These are phyloP conservation scores for Vaccinium macrocarpon DNA, from an alignment of 148 eudicot species.

Conservation along the genomic window DNA sequence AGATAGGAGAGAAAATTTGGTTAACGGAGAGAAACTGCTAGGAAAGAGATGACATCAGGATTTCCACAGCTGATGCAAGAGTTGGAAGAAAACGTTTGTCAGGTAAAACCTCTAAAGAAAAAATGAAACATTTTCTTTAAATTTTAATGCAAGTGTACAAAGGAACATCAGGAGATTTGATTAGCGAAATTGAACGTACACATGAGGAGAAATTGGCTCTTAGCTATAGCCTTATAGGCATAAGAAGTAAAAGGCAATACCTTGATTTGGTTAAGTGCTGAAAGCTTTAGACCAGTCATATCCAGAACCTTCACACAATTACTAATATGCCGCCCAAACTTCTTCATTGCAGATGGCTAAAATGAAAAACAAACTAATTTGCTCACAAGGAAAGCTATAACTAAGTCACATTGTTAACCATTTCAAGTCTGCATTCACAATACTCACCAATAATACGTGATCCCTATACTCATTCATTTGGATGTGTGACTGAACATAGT, in stretches of 20 bases:
- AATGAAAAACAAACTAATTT: constrained; percentile 19
- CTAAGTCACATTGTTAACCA: background rate
- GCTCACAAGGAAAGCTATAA: constrained; percentile 2
- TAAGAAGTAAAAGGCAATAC: constrained; percentile 32
- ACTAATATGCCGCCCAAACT: constrained; percentile 59
- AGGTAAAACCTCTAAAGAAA: background rate
- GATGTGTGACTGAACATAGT: constrained; percentile 92
- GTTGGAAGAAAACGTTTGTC: background rate
- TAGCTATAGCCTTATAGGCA: background rate
- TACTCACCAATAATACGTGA: constrained; percentile 78
- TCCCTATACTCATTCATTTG: constrained; percentile 98
- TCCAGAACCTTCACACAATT: constrained; percentile 89
- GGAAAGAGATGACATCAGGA: background rate
- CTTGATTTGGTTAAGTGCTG: constrained; percentile 88
- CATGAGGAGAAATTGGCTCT: background rate
- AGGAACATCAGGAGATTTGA: background rate
- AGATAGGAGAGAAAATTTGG: background rate
- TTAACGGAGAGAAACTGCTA: background rate
- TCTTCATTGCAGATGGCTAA: constrained; percentile 72
- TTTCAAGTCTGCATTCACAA: background rate
- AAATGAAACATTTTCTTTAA: background rate
- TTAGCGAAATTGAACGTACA: background rate
- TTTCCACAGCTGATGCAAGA: background rate
- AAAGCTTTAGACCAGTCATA: constrained; percentile 93
- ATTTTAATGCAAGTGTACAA: background rate